Percentiles rank a stretch among this genome's conserved stretches.
These are phyloP conservation scores for Kwoniella botswanensis DNA, from an alignment of 768 basidiomycete species.

Conservation along the genomic window DNA sequence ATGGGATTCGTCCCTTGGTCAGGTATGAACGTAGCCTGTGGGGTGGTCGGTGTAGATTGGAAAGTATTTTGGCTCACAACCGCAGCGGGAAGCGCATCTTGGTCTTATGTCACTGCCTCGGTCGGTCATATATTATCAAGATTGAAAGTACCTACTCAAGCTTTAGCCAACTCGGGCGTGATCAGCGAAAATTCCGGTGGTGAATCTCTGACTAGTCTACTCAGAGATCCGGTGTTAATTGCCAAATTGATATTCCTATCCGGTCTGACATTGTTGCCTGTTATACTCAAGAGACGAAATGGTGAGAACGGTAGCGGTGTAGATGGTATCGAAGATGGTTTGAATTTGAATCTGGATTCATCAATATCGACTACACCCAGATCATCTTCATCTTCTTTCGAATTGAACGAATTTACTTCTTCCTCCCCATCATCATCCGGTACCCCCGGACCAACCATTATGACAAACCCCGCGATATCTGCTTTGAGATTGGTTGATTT, in stretches of 20 bases:
- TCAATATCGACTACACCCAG: constrained; percentile 9
- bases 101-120: constrained; percentile 57
- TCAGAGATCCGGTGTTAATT: constrained; percentile 81
- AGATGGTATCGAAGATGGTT: not conserved
- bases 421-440: too few species aligned
- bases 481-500: constrained; percentile 5
- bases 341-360: not conserved
- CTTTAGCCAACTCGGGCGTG: constrained; percentile 5
- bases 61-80: constrained; percentile 57
- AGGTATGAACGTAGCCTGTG: constrained; percentile 94
- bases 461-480: constrained; percentile 10
- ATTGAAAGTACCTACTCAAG: constrained; percentile 36
- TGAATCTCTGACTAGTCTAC: constrained; percentile 80
- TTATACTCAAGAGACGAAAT: constrained; percentile 64
- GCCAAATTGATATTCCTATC: constrained; percentile 82
- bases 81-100: constrained; percentile 57
- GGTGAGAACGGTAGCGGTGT: constrained; percentile 4
- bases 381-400: constrained; percentile 14
- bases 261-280: constrained; percentile 82
- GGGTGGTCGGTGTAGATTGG: constrained; percentile 77
- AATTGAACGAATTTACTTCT: not conserved
- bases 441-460: not conserved
- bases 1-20: constrained; percentile 96
- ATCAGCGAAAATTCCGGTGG: constrained; percentile 23
- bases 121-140: constrained; percentile 48